Conservation (phyloP, 2,329 filamentous ascomycete species). For the Scedosporium minutisporum region DNA sequence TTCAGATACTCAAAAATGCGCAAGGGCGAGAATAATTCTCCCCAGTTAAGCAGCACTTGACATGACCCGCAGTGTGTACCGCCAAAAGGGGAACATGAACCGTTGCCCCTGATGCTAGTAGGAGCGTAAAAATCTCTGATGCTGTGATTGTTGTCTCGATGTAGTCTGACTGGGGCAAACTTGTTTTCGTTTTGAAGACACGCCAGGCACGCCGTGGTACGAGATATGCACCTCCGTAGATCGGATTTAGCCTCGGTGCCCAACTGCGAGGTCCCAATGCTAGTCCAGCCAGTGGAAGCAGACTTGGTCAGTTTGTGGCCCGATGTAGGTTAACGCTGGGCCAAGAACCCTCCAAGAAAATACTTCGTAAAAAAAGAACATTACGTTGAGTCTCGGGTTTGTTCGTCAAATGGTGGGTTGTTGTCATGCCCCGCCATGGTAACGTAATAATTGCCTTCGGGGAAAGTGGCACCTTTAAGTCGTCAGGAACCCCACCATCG, state of each 20-base stretch:
- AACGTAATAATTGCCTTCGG: slow-evolving; percentile 4
- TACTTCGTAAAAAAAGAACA: too few relatives aligned
- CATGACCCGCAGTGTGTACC: too few relatives aligned
- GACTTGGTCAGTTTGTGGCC: not conserved
- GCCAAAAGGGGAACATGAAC: too few relatives aligned
- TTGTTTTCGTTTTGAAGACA: not conserved
- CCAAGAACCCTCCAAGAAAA: too few relatives aligned
- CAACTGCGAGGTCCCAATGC: not conserved
- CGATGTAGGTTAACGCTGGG: too few relatives aligned
- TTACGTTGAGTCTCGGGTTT: not conserved
- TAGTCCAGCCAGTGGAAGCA: not conserved
- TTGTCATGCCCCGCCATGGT: slow-evolving; percentile 8
- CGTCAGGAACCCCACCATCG: slow-evolving; percentile 5
- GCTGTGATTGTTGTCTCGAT: not conserved
- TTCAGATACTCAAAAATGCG: not conserved
- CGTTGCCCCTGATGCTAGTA: too few relatives aligned
- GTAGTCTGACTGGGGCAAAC: not conserved
- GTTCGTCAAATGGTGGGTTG: not conserved
- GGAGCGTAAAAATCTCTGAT: not conserved
- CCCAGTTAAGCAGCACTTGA: too few relatives aligned
- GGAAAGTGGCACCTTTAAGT: not conserved
- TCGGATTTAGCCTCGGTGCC: not conserved
- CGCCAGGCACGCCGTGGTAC: not conserved
- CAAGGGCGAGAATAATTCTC: too few relatives aligned
- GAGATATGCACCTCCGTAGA: not conserved